These are phyloP conservation scores for Ascochyta fabae DNA, from an alignment of 2,329 filamentous ascomycete species.

Conservation along the genomic window DNA sequence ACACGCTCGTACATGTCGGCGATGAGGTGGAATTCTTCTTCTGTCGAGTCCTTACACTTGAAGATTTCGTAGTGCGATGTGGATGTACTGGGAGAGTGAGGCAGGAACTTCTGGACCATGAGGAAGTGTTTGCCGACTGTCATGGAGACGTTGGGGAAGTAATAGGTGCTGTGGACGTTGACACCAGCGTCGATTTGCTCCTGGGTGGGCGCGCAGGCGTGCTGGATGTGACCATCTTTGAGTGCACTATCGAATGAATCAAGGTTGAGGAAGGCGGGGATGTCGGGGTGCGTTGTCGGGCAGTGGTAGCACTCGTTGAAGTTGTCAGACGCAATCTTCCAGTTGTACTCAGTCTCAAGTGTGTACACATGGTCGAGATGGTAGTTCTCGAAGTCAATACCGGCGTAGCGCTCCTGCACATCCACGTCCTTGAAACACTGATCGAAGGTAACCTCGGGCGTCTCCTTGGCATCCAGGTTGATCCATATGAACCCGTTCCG, in stretches of 20 bases:
- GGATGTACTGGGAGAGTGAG: constrained; percentile 56
- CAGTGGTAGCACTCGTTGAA: constrained; percentile 72
- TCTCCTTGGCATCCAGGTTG: constrained; percentile 23
- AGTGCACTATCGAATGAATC: constrained; percentile 54
- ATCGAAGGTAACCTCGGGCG: constrained; percentile 3
- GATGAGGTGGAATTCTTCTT: constrained; percentile 63
- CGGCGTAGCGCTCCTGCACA: constrained; percentile 26
- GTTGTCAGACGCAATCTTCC: constrained; percentile 56
- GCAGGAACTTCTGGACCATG: constrained; percentile 67
- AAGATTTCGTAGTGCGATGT: constrained; percentile 67
- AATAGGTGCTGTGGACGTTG: constrained; percentile 35
- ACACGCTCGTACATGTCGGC: constrained; percentile 66
- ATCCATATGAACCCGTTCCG: constrained; percentile 34
- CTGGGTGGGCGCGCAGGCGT: constrained; percentile 27
- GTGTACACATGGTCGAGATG: constrained; percentile 33
- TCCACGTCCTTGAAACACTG: constrained; percentile 30
- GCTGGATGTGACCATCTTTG: constrained; percentile 35
- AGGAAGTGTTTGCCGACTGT: constrained; percentile 57
- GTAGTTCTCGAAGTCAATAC: constrained; percentile 31
- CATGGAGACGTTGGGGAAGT: constrained; percentile 36
- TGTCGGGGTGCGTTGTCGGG: constrained; percentile 64
- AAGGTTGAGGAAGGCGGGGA: constrained; percentile 62
- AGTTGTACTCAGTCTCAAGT: constrained; percentile 34
- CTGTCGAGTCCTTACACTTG: constrained; percentile 63
- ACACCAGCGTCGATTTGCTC: constrained; percentile 28